Evolutionary conservation across 345 rosid species (phyloP), one percentile per base, ranked within the genome.

Genomic region (Lenwebbia sp.): DNA sequence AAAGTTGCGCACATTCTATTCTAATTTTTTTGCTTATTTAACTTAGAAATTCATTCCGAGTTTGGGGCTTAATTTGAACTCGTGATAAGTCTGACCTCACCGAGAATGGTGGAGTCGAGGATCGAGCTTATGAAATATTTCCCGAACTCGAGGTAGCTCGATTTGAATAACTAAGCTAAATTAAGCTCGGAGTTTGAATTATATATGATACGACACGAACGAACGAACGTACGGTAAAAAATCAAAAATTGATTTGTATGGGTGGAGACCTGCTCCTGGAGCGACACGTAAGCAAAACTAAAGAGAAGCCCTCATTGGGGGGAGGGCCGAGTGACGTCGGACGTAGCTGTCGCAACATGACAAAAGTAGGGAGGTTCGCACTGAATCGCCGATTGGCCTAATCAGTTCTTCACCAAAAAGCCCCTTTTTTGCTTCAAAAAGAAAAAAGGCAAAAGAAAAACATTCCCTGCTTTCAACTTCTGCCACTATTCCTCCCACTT

Each of bases 331-430:
- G 75, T 84, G 75, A 40, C 74, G 75, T 57, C 41, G 49, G 82
- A 58, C 56, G 47, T 65, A 50, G 82, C 81, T 62, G 55, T 84
- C 85, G n/a, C 19, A 84, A 84, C 55, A 26, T 70, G 78, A 70
- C 78, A 70, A 70, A 70, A 70, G 78, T 70, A 33, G 78, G 25
- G 78, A 70, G 47, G 78, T 25, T 82, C 54, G 26, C 70, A 83
- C 37, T 23, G 47, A 83, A 21, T 51, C n/a, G 6, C 44, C 60
- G 62, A 40, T 54, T 91, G 91, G 94, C 89, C 90, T 87, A 90
- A 86, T 92, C 92, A 88, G 84, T 87, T 33, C 52, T 26, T 82
- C 83, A 47, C 53, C 83, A 21, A 82, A 23, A 30, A 82, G 14
- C 51, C 51, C 51, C 51, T 49, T 49, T 49, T 49, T 9, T 3